Conservation (phyloP, 495 filamentous ascomycete species). For the Xylaria cubensis region DNA sequence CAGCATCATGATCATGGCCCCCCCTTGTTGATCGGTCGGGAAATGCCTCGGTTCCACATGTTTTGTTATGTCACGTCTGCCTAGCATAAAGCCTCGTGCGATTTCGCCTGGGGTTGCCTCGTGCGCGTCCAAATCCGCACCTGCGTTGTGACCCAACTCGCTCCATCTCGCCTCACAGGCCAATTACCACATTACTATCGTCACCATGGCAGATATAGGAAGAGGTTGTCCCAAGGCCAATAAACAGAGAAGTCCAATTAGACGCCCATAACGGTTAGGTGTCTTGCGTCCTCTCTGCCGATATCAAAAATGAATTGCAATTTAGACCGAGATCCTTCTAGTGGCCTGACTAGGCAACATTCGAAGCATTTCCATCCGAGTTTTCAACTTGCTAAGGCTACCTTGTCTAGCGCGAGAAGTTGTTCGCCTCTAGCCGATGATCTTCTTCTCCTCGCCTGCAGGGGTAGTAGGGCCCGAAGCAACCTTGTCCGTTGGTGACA, state of each 20-base stretch:
- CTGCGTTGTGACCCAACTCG: background rate
- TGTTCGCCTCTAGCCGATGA: conserved; percentile 26
- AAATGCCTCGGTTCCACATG: conserved; percentile 7
- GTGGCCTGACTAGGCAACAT: background rate
- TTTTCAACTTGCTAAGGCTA: background rate
- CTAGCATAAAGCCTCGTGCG: conserved; percentile 17
- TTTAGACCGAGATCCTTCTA: conserved; percentile 15
- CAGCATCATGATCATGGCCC: conserved; percentile 2
- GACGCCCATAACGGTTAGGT: background rate
- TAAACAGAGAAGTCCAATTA: background rate
- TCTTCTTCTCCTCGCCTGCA: conserved; percentile 37
- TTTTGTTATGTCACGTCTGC: conserved; percentile 10
- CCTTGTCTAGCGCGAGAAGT: conserved; percentile 8
- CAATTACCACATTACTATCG: conserved; percentile 8
- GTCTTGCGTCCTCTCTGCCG: no score
- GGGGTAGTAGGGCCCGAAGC: conserved; percentile 27
- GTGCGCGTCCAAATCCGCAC: conserved; percentile 10
- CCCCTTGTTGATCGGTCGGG: background rate
- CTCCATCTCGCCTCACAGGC: background rate
- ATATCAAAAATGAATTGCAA: background rate
- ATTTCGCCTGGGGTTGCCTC: conserved; percentile 18
- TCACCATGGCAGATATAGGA: background rate
- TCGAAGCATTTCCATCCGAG: background rate
- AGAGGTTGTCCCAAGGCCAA: conserved; percentile 1
- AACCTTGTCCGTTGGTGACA: conserved; percentile 39